Base-by-base conservation (phyloP, 2,329 filamentous ascomycete genomes). In the Rhynchosporium secalis region DNA sequence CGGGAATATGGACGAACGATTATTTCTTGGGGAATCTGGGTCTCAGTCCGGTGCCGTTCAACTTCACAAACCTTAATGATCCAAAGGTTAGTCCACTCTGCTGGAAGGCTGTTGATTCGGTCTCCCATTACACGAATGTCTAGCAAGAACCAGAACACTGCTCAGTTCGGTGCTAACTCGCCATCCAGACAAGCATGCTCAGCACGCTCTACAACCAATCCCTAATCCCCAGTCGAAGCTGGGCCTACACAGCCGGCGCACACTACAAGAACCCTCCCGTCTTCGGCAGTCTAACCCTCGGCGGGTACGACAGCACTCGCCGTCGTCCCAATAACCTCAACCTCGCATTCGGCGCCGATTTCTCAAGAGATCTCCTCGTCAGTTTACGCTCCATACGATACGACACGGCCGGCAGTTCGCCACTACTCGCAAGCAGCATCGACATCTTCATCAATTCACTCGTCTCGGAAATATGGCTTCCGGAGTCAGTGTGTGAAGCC, bases 181-280 rank as follows among this genome's bases (percentile, higher is more conserved):
- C 9, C 33, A 36, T 10, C 20, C 62, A 73, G 36, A 68, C 73
- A 0, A 74, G 75, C 15, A 76, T 75, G 47, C 59, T 78, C n/a
- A 72, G 72, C 20, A 73, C 72, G 0, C 65, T 78, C 6, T 74
- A 73, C 58, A 72, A 75, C 28, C 67, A 76, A 33, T 69, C 70
- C 1, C 61, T 71, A 41, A 78, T 77, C 29, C 76, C 76, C 8
- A 77, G 76, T 57, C 61, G 75, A 13, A 76, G 73, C 62, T 78
- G 76, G 76, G 76, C 72, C 41, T 78, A 78, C 62, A 78, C 76
- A 10, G 77, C 76, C 12, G 77, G 77, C 4, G 76, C 75, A 20
- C 71, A 69, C 49, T 78, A 78, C 54, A 74, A 49, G 31, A 29
- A 40, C 26, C 47, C 36, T 4, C 47, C 47, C 41, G 56, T 58